Percentiles rank a stretch among this genome's conserved stretches.
Evolutionary conservation across 2,329 filamentous ascomycete species (phyloP).

Genomic region (Diaporthe sp.): DNA sequence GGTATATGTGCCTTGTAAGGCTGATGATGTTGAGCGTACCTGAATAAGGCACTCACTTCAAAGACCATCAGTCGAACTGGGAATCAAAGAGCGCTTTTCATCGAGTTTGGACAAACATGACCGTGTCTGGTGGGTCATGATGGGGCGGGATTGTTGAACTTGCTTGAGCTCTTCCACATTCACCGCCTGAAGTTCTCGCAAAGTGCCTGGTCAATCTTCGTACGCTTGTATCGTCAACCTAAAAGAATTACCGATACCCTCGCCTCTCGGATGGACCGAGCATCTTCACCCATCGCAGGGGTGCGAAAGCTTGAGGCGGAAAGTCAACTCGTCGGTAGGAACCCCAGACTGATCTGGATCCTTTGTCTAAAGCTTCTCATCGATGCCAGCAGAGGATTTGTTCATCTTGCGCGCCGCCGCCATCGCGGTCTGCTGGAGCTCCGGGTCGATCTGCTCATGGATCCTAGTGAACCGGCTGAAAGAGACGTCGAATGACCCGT

Average conservation of each 20-base stretch:
- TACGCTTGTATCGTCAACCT: background rate
- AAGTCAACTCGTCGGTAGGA: background rate
- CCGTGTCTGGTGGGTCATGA: background rate
- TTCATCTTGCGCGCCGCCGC: background rate
- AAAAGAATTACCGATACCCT: background rate
- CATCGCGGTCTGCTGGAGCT: background rate
- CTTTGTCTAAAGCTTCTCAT: background rate
- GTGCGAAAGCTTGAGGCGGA: background rate
- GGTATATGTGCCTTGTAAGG: background rate
- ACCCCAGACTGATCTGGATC: background rate
- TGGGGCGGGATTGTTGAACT: too few species aligned
- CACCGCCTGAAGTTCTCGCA: background rate
- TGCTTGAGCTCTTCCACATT: background rate
- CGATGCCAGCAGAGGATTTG: background rate
- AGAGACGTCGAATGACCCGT: background rate
- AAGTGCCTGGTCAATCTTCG: background rate
- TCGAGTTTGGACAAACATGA: background rate
- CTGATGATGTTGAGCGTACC: background rate
- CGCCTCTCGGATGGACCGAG: background rate
- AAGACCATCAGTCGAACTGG: background rate
- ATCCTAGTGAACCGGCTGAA: background rate
- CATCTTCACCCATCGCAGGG: background rate
- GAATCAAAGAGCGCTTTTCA: background rate
- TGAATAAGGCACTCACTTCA: background rate
- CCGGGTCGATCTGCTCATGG: slow-evolving; percentile 4